Conservation (phyloP, 2,329 filamentous ascomycete genomes). For the Nemania sp. region DNA sequence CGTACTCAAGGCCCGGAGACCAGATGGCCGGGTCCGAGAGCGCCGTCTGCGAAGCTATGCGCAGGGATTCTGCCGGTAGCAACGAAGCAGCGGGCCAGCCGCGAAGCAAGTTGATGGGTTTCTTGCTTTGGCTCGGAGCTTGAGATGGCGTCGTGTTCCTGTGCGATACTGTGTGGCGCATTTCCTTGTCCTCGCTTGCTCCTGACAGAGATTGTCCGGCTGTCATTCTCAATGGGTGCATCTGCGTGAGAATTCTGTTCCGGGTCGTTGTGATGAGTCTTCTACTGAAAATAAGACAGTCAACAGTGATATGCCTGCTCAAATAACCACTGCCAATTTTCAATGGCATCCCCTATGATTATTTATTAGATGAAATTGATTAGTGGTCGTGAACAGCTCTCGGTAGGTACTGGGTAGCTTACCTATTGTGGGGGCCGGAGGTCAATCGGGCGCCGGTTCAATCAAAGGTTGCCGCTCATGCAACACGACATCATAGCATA, state of each 20-base stretch:
- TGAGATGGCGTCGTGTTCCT: background rate
- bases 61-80: conserved; percentile 66
- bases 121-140: conserved; percentile 36
- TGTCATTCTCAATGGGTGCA: too few relatives aligned
- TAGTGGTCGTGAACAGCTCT: too few relatives aligned
- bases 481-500: too few relatives aligned
- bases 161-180: background rate
- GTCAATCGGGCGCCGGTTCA: too few relatives aligned
- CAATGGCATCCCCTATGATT: too few relatives aligned
- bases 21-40: conserved; percentile 63
- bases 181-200: background rate
- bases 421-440: too few relatives aligned
- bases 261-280: background rate
- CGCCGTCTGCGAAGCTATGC: conserved; percentile 61
- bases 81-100: conserved; percentile 69
- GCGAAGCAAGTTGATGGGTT: conserved; percentile 64
- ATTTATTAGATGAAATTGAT: too few relatives aligned
- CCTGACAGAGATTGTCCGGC: conserved; percentile 1
- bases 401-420: too few relatives aligned
- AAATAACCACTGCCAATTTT: background rate
- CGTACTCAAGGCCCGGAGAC: conserved; percentile 73
- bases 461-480: too few relatives aligned
- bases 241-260: background rate
- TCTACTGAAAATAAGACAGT: background rate
- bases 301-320: background rate